These are phyloP conservation scores for Sextonia rubra DNA, from an alignment of 164 flowering plant genomes.

Conservation along the genomic window DNA sequence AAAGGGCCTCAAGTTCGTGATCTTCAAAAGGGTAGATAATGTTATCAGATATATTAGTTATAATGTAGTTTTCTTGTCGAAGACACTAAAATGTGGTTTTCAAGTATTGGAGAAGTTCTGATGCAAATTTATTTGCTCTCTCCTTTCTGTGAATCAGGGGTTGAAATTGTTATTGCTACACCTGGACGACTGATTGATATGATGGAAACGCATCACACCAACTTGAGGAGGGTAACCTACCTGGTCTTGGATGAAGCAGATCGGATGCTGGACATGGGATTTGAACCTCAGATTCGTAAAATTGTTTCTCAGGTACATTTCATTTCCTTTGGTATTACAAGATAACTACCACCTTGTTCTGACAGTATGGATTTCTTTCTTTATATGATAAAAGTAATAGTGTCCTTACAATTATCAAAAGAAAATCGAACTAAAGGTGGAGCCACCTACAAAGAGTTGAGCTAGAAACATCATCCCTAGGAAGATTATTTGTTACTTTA, in stretches of 20 bases:
- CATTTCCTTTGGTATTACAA: background rate
- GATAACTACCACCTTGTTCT: background rate
- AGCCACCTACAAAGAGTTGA: too few relatives aligned
- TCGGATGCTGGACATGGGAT: conserved; percentile 99
- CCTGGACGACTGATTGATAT: conserved; percentile 99
- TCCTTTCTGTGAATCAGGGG: conserved; percentile 48
- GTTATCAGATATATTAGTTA: conserved; percentile 17
- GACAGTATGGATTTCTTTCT: too few relatives aligned
- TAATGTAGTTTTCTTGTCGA: conserved; percentile 7
- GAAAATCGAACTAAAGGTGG: too few relatives aligned
- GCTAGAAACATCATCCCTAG: too few relatives aligned
- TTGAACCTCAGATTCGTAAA: conserved; percentile 91
- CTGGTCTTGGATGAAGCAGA: conserved; percentile 99
- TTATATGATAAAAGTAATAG: too few relatives aligned
- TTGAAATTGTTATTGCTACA: conserved; percentile 96
- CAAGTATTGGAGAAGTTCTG: conserved; percentile 23
- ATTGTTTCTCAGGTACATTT: conserved; percentile 48
- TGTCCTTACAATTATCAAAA: too few relatives aligned
- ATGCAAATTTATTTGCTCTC: conserved; percentile 9
- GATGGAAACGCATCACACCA: conserved; percentile 93
- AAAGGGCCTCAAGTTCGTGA: conserved; percentile 99
- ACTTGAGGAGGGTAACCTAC: conserved; percentile 93
- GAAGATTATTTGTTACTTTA: too few relatives aligned
- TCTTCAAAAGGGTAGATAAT: conserved; percentile 86
- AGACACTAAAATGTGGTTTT: conserved; percentile 18